Conservation (phyloP, 2,329 filamentous ascomycete genomes). For the Colletotrichum gloeosporioides region DNA sequence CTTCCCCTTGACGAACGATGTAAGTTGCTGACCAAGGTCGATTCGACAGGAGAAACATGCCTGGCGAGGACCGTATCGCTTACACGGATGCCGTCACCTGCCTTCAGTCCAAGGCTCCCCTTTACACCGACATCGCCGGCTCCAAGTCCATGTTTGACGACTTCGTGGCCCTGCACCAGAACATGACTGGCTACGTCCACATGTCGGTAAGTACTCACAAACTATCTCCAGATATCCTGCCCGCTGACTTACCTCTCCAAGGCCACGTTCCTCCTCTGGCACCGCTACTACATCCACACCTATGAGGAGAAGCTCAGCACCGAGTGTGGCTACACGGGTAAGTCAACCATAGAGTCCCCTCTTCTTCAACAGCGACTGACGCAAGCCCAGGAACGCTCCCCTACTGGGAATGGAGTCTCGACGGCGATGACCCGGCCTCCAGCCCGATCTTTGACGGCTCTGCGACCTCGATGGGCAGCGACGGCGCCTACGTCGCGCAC, state of each 20-base stretch:
- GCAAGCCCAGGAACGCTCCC: conserved; percentile 16
- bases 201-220: not conserved
- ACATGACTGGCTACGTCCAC: not conserved
- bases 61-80: not conserved
- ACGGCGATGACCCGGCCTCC: conserved; percentile 29
- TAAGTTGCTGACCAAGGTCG: not conserved
- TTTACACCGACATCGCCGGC: not conserved
- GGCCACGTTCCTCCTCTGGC: conserved; percentile 25
- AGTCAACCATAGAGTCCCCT: not conserved
- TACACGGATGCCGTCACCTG: conserved; percentile 1
- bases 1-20: not conserved
- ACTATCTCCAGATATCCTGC: not conserved
- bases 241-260: not conserved
- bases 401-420: conserved; percentile 5
- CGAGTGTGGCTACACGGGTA: conserved; percentile 26
- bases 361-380: not conserved
- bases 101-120: not conserved
- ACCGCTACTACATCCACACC: conserved; percentile 23
- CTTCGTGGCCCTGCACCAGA: conserved; percentile 3
- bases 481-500: conserved; percentile 36
- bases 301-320: conserved; percentile 25
- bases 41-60: not conserved
- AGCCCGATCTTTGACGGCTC: conserved; percentile 45
- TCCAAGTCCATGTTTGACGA: conserved; percentile 1
- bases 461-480: conserved; percentile 39